Percentiles rank a stretch among this genome's conserved stretches.
phyloP scores from a whole-genome alignment of 768 basidiomycete genomes.

The Candolleomyces eurysporus region DNA sequence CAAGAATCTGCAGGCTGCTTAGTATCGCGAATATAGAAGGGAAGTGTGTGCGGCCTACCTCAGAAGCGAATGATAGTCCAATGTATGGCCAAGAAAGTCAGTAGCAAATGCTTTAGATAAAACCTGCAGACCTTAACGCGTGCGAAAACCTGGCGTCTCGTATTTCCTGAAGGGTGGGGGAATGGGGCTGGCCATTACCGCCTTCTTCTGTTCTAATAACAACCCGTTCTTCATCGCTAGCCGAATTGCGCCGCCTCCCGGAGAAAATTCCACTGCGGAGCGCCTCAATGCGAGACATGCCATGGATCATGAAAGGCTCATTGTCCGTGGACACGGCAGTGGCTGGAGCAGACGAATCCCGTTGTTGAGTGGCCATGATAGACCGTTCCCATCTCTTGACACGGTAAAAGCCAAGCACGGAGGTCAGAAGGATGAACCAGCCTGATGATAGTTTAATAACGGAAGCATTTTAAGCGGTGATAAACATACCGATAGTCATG shows the following conservation, averaged over 20 bases:
- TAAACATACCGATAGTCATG: conserved; percentile 74
- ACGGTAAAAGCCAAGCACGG: conserved; percentile 86
- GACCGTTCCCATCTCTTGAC: conserved; percentile 87
- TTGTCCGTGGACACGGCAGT: conserved; percentile 24
- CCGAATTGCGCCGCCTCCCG: conserved; percentile 28
- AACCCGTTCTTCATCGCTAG: conserved; percentile 25
- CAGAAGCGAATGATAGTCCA: neutral
- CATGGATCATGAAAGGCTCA: conserved; percentile 36
- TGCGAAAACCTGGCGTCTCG: conserved; percentile 50
- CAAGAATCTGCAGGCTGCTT: too few relatives aligned
- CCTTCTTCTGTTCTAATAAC: conserved; percentile 31
- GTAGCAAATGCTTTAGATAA: conserved; percentile 38
- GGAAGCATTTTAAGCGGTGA: neutral
- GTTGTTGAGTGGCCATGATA: conserved; percentile 58
- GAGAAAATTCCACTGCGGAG: conserved; percentile 40
- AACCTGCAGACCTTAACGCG: conserved; percentile 62
- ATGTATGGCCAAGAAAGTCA: neutral
- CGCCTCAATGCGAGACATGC: conserved; percentile 37
- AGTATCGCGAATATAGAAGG: too few relatives aligned
- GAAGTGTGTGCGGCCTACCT: too few relatives aligned
- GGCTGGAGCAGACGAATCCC: conserved; percentile 10
- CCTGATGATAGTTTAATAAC: conserved; percentile 15
- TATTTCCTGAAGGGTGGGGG: conserved; percentile 43
- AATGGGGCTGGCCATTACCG: conserved; percentile 18
- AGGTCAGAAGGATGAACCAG: conserved; percentile 66